Evolutionary conservation across 768 basidiomycete species (phyloP), one percentile per base, ranked within the genome.

Genomic region (Boletus subparvulus): DNA sequence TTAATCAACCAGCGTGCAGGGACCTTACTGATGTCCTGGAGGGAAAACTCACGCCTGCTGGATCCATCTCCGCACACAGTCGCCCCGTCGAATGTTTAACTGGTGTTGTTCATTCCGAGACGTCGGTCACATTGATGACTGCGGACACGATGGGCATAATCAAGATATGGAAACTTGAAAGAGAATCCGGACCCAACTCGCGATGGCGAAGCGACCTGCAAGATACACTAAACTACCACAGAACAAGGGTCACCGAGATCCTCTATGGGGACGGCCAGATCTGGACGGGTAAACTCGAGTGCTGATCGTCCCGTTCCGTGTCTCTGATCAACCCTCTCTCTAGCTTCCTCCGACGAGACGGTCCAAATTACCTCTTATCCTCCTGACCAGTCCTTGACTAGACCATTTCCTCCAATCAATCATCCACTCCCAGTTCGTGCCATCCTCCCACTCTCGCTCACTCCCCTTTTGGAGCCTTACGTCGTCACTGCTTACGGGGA

Each of bases 91-190:
- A 93, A 69, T 84, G 83, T 57, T 70, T 97, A 13, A 80, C 83
- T 39, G 87, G 81, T n/a, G 75, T 77, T 55, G 61, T 73, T 14
- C 61, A 74, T 39, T 81, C 83, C 4, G 76, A 75, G n/a, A 68
- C 66, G 12, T 73, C 76, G 19, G 81, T 75, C 0, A 74, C 80
- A 28, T 72, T 98, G 6, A 91, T 87, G 69, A 92, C 93, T 0
- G 92, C 83, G 8, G 96, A 98, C 71, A 95, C 92, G 4, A 90
- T 98, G 87, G 97, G 96, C 3, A 69, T 89, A 10, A 85, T 98
- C 68, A 90, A 87, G 57, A 73, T 85, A 30, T 99, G 95, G 95
- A 74, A 81, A 26, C 65, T 96, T 48, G 72, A 73, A 45, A 72
- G 67, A 51, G 81, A 81, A 61, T 57, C 66, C 2, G 74, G 65